These are phyloP conservation scores for Scutellaria baicalensis DNA, from an alignment of 257 asterid species.

Conservation along the genomic window DNA sequence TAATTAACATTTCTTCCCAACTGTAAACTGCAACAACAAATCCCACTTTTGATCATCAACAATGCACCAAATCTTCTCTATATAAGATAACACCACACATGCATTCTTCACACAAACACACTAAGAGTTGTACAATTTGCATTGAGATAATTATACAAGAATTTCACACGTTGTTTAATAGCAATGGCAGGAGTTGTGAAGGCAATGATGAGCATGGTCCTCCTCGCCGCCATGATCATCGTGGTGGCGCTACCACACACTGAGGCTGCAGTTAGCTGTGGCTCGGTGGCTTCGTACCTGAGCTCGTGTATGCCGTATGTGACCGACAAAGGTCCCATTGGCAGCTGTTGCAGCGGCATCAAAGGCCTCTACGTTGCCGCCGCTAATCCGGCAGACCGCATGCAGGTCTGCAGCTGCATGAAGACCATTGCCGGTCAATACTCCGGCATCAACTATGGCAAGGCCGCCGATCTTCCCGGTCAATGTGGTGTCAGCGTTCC, in stretches of 20 bases:
- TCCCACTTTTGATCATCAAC: no score
- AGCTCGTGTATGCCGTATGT: constrained; percentile 19
- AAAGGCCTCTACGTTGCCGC: constrained; percentile 1
- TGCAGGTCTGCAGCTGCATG: constrained; percentile 23
- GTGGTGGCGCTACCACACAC: constrained; percentile 1
- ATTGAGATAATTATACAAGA: no score
- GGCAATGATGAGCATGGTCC: background rate
- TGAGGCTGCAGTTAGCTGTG: constrained; percentile 16
- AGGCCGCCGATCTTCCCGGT: constrained; percentile 29
- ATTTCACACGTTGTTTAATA: no score
- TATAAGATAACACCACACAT: no score
- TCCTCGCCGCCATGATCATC: background rate
- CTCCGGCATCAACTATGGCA: background rate
- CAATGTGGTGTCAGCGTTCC: constrained; percentile 29
- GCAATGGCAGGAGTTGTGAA: constrained; percentile 4
- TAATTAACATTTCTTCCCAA: no score
- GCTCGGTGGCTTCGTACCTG: constrained; percentile 4
- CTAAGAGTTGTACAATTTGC: no score
- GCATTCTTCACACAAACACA: no score
- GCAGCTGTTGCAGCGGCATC: constrained; percentile 23
- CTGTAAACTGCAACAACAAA: background rate
- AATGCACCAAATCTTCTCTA: no score
- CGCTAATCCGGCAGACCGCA: constrained; percentile 8
- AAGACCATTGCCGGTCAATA: background rate
- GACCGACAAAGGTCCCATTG: background rate